Base-by-base conservation (phyloP, 768 basidiomycete genomes). In the Phylloporus arenicola region DNA sequence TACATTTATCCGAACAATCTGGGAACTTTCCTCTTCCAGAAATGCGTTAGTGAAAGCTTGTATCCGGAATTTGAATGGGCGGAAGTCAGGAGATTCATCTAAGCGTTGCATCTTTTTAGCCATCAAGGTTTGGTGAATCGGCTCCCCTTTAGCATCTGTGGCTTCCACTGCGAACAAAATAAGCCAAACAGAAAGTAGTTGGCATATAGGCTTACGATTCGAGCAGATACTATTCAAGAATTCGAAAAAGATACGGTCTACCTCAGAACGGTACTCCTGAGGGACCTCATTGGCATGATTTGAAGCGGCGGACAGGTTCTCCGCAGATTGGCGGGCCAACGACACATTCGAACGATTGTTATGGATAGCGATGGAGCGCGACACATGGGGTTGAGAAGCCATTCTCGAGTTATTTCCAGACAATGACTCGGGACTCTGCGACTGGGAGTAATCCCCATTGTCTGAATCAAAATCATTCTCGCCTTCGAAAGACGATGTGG, bases 61-160 rank as follows among this genome's bases (percentile, higher is more conserved):
- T 57, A 99, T 99, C 51, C 95, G 83, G 73, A 99, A 99, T 70
- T 97, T 97, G 82, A 99, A 98, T 43, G 95, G 95, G 24, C 95
- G 82, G 70, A 95, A 99, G 69, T 98, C 95, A 38, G 86, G 83
- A 33, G 91, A 93, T 72, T 97, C 95, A 65, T 96, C 94, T 49
- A 98, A 75, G 47, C 92, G 84, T 60, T 92, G 89, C 95, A 99
- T 98, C 76, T 91, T 91, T 76, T 97, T 97, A 1, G 94, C 88
- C 95, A 99, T 99, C 60, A 98, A 77, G 31, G 92, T 92, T 70
- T 99, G 95, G 64, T 99, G 95, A 51, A 99, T 92, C 39, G 89
- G 85, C 67, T 99, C 95, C 45, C 95, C 95, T 68, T 99, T 99
- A 27, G 81, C 76, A 64, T 98, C 96, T 43, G 84, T 88, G 4